phyloP scores from a whole-genome alignment of 192 early-diverging fungal species.

The Backusella liffmaniae region DNA sequence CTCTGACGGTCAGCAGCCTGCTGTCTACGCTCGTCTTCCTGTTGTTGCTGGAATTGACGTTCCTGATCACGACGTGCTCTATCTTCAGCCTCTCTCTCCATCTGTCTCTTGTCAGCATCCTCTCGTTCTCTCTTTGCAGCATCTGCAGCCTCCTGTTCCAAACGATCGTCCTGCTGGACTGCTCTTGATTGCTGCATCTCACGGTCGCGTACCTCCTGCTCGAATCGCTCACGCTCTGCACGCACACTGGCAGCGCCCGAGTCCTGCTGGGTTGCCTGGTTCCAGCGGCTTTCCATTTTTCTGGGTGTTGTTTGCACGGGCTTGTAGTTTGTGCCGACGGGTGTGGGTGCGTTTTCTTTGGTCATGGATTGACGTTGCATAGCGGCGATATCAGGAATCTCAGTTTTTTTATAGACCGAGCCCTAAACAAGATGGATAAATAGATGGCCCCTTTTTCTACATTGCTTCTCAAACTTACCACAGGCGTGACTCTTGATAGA shows the following conservation, averaged over 20 bases:
- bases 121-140: conserved; percentile 19
- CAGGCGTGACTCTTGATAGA: conserved; percentile 40
- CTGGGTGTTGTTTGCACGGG: conserved; percentile 39
- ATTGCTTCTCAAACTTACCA: conserved; percentile 34
- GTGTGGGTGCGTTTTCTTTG: conserved; percentile 36
- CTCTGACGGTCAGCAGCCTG: conserved; percentile 25
- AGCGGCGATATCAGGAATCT: conserved; percentile 57
- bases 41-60: neutral
- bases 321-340: conserved; percentile 37
- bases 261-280: conserved; percentile 16
- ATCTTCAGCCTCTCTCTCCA: conserved; percentile 24
- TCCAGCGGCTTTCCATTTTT: conserved; percentile 29
- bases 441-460: neutral
- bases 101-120: conserved; percentile 9
- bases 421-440: conserved; percentile 18
- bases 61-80: conserved; percentile 4
- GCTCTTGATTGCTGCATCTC: conserved; percentile 10
- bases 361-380: conserved; percentile 50
- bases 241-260: conserved; percentile 19
- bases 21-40: conserved; percentile 17
- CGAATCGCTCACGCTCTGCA: conserved; percentile 30
- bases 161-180: conserved; percentile 3
- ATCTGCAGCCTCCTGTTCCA: conserved; percentile 15
- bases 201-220: conserved; percentile 33
- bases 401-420: conserved; percentile 59